Base-by-base conservation (phyloP, 139 green algal genomes). In the Asterochloris sp. region DNA sequence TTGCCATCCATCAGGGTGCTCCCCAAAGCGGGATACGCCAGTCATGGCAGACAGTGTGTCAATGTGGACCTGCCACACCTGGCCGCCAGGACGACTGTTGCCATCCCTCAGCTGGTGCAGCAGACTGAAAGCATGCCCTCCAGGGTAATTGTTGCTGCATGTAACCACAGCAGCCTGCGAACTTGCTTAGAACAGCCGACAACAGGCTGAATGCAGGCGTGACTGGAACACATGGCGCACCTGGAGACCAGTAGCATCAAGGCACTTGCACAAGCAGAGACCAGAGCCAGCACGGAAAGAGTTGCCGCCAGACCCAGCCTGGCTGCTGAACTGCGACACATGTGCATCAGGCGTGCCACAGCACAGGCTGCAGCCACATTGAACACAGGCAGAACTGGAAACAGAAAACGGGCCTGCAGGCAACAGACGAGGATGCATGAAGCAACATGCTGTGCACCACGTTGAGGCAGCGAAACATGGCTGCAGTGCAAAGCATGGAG, bases 391-490 rank as follows among this genome's bases (percentile, higher is more conserved):
- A 97, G 73, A 17, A 89, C 85, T 12, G 93, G 93, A 47, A 97
- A 91, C n/a, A 97, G 78, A 85, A 97, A 97, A 12, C 94, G 88
- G 0, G 93, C 79, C 89, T 96, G 88, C 84, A 82, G 17, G 16
- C 16, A 13, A 64, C 73, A 73, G 62, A n/a, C 67, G 78, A 73
- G 83, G 28, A 62, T n/a, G 62, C 62, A 71, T 81, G 38, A 79
- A 71, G 17, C 11, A 68, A 11, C 11, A 29, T 61, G 24, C 24
- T 62, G 60, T 15, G 71, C 54, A 4, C 21, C 29, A 66, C 15
- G 0, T 16, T n/a, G 16, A 24, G 62, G 38, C 29, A 84, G 66
- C 38, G 21, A 0, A 60, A 47, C 67, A 76, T 13, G 47, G n/a
- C 68, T 62, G 28, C 47, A 64, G 16, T 71, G 12, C 47, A 8